Conservation (phyloP, 805 yeast genomes). For the Ogataea henricii region DNA sequence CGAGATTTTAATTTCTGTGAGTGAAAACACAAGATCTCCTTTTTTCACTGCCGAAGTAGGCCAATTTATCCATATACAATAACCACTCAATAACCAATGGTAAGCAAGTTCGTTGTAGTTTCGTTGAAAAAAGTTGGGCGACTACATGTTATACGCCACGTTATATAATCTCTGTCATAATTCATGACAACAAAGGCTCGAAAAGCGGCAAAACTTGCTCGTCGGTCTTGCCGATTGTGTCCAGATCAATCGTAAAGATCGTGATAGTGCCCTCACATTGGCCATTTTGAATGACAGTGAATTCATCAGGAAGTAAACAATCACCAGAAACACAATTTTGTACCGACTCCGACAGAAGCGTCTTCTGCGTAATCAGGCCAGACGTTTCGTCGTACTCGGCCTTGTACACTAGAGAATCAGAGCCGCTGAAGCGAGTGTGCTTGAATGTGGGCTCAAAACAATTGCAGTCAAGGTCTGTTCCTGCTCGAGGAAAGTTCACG, state of each 20-base stretch:
- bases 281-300: constrained; percentile 30
- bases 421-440: constrained; percentile 49
- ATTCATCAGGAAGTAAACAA: constrained; percentile 46
- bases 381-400: constrained; percentile 43
- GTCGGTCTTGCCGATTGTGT: constrained; percentile 31
- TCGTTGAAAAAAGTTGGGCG: too few relatives aligned
- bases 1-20: background rate
- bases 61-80: too few relatives aligned
- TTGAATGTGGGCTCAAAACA: constrained; percentile 47
- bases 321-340: constrained; percentile 42
- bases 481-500: constrained; percentile 51
- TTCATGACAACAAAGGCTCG: constrained; percentile 11
- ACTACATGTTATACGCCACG: too few relatives aligned
- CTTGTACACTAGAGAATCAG: constrained; percentile 34
- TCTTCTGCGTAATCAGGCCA: constrained; percentile 28
- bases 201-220: constrained; percentile 17
- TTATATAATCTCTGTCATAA: too few relatives aligned
- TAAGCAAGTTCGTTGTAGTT: too few relatives aligned
- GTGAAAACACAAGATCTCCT: background rate
- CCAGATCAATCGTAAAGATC: constrained; percentile 51
- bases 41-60: too few relatives aligned
- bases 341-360: constrained; percentile 25
- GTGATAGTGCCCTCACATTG: constrained; percentile 47
- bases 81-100: too few relatives aligned
- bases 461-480: constrained; percentile 36